These are phyloP conservation scores for Graphiopsis chlorocephala DNA, from an alignment of 2,329 filamentous ascomycete species.

Conservation along the genomic window DNA sequence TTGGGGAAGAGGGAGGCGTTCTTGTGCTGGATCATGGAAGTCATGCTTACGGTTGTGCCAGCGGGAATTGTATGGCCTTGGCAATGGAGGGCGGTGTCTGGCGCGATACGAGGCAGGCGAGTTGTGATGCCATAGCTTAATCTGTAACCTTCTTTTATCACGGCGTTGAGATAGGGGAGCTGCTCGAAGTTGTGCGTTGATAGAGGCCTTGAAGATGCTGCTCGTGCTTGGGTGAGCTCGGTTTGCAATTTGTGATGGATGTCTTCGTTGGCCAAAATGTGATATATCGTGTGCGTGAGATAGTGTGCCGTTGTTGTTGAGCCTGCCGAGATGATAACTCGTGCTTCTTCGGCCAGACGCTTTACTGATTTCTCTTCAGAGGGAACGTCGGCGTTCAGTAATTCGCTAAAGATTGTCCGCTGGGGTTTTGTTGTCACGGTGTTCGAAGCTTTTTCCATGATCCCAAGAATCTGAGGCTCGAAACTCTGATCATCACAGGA, in stretches of 20 bases:
- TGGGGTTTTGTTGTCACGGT: not conserved
- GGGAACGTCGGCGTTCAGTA: not conserved
- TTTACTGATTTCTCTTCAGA: not conserved
- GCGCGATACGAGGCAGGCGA: not conserved
- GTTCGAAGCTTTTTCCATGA: not conserved
- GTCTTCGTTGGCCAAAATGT: not conserved
- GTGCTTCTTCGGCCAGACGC: not conserved
- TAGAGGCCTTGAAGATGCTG: not conserved
- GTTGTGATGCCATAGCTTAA: not conserved
- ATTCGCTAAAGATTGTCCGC: not conserved
- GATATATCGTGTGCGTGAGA: not conserved
- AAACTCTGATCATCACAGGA: not conserved
- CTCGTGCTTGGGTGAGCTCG: not conserved
- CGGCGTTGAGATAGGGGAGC: not conserved
- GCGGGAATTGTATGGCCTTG: not conserved
- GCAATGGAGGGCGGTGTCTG: not conserved
- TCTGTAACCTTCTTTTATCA: not conserved
- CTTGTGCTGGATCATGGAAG: not conserved
- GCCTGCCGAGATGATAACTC: not conserved
- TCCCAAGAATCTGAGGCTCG: not conserved
- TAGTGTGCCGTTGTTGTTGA: not conserved
- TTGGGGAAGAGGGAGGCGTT: not conserved
- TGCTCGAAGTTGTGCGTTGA: not conserved
- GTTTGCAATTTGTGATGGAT: not conserved
- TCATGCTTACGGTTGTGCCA: not conserved